Conservation (phyloP, 2,329 filamentous ascomycete genomes). For the Cordyceps sp. region DNA sequence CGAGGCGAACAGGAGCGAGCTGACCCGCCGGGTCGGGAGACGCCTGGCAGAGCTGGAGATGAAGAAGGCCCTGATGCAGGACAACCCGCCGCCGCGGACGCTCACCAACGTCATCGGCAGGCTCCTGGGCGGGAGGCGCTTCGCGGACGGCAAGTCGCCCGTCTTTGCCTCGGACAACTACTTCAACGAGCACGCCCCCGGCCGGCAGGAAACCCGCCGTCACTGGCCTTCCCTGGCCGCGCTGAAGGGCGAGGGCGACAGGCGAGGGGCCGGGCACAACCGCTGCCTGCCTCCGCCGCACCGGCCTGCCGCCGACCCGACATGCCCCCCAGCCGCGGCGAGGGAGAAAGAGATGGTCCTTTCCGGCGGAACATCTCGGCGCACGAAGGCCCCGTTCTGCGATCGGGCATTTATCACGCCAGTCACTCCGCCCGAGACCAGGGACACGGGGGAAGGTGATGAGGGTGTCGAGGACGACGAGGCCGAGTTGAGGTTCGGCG, state of each 20-base stretch:
- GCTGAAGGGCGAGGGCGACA: conserved; percentile 19
- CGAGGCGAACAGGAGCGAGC: conserved; percentile 9
- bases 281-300: conserved; percentile 17
- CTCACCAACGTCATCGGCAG: conserved; percentile 2
- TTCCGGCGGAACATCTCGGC: too few relatives aligned
- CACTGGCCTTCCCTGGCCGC: conserved; percentile 19
- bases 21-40: conserved; percentile 9
- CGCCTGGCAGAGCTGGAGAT: conserved; percentile 6
- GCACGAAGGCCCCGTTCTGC: conserved; percentile 10
- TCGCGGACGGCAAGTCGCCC: conserved; percentile 13
- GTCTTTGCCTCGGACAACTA: conserved; percentile 16
- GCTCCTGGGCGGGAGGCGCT: conserved; percentile 11
- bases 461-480: background rate
- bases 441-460: too few relatives aligned
- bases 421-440: conserved; percentile 1
- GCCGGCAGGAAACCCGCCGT: conserved; percentile 5
- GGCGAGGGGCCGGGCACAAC: conserved; percentile 7
- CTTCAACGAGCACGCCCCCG: conserved; percentile 11
- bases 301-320: too few relatives aligned
- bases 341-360: too few relatives aligned
- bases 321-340: too few relatives aligned
- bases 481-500: background rate
- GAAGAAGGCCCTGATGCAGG: conserved; percentile 2
- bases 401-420: conserved; percentile 8
- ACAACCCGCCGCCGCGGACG: background rate